Percentiles rank a stretch among this genome's conserved stretches.
phyloP scores from a whole-genome alignment of 371 early-diverging fungal species.

The Circinella minor region DNA sequence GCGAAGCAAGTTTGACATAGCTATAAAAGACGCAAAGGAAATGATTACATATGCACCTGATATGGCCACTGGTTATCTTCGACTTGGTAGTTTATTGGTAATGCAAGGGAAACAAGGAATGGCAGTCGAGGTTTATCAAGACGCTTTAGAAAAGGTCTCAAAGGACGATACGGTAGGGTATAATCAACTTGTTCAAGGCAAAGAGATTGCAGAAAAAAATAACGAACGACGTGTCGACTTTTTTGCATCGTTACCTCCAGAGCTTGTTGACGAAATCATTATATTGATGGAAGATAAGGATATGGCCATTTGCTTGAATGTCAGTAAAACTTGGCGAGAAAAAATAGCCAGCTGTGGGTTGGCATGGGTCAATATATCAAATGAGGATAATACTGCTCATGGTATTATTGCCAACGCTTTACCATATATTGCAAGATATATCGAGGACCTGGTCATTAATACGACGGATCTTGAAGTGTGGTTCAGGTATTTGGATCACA shows the following conservation, averaged over 20 bases:
- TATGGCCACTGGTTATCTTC: slow-evolving; percentile 7
- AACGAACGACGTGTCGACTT: slow-evolving; percentile 3
- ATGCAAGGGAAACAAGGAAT: slow-evolving; percentile 12
- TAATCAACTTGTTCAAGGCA: background rate
- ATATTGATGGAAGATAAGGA: background rate
- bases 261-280: slow-evolving; percentile 1
- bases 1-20: background rate
- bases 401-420: background rate
- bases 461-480: background rate
- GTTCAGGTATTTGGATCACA: background rate
- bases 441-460: background rate
- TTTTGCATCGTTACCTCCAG: slow-evolving; percentile 2
- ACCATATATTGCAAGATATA: background rate
- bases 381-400: background rate
- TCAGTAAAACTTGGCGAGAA: slow-evolving; percentile 3
- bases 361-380: slow-evolving; percentile 7
- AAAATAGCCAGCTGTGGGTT: background rate
- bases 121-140: slow-evolving; percentile 6
- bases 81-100: slow-evolving; percentile 8
- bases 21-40: slow-evolving; percentile 4
- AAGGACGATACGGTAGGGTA: background rate
- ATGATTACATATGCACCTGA: slow-evolving; percentile 11
- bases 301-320: slow-evolving; percentile 7
- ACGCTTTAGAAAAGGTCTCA: background rate
- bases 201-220: background rate